Evolutionary conservation across 2,329 filamentous ascomycete genomes (phyloP).

Genomic region (Sarocladium kiliense): DNA sequence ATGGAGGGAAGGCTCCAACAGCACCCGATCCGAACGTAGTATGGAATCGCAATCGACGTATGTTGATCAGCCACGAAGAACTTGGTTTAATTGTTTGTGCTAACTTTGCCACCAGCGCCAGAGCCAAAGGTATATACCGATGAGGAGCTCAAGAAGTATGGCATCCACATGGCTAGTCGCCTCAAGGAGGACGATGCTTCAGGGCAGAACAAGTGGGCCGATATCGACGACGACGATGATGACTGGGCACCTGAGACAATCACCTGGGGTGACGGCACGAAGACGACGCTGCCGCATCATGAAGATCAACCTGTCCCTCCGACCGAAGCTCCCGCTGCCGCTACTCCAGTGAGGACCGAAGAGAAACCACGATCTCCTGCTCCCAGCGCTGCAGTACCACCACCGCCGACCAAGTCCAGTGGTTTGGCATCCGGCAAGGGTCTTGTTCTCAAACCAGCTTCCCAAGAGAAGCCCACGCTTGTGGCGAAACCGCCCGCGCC

Average conservation of each 20-base stretch:
- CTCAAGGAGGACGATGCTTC: conserved; percentile 69
- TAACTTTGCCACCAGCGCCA: conserved; percentile 41
- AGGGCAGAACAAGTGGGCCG: conserved; percentile 80
- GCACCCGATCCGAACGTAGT: conserved; percentile 70
- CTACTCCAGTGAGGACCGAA: conserved; percentile 18
- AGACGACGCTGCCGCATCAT: conserved; percentile 64
- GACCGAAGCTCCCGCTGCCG: conserved; percentile 18
- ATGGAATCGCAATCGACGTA: conserved; percentile 87
- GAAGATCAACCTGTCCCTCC: conserved; percentile 39
- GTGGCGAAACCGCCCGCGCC: conserved; percentile 66
- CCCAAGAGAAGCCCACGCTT: conserved; percentile 65
- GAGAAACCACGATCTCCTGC: conserved; percentile 43
- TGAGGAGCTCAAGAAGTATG: conserved; percentile 81
- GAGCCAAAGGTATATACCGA: conserved; percentile 81
- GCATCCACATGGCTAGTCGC: conserved; percentile 78
- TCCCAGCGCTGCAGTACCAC: conserved; percentile 24
- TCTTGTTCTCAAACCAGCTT: conserved; percentile 58
- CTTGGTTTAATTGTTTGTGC: background rate
- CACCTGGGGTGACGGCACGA: conserved; percentile 84
- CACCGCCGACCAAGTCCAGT: conserved; percentile 39
- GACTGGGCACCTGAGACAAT: conserved; percentile 83
- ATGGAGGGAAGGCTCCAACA: conserved; percentile 53
- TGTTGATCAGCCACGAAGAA: conserved; percentile 24
- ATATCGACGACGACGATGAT: conserved; percentile 84
- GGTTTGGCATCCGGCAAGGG: conserved; percentile 52